Evolutionary conservation across 1,139 yeast species (phyloP).

Genomic region (Saccharomycopsis hybrid): DNA sequence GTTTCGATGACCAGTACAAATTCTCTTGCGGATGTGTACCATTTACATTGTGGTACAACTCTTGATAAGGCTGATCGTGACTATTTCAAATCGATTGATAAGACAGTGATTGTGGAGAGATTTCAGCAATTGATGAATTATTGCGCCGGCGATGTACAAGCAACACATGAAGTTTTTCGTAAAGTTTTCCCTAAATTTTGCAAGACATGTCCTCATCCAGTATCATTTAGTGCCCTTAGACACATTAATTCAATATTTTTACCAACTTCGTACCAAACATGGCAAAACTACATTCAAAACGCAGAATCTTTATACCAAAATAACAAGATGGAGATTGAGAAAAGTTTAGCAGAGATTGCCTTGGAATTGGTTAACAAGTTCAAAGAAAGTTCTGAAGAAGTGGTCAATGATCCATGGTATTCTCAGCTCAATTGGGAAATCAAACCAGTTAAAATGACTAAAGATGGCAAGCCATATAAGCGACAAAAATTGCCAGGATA

Average conservation of each 20-base stretch:
- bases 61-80: conserved; percentile 66
- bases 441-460: conserved; percentile 53
- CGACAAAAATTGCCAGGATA: conserved; percentile 81
- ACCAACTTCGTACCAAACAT: conserved; percentile 62
- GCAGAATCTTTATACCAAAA: conserved; percentile 66
- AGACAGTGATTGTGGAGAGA: conserved; percentile 47
- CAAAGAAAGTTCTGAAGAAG: conserved; percentile 30
- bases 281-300: conserved; percentile 65
- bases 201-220: conserved; percentile 82
- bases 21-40: conserved; percentile 75
- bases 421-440: conserved; percentile 84
- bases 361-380: conserved; percentile 45
- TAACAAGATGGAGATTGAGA: conserved; percentile 50
- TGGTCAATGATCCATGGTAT: conserved; percentile 73
- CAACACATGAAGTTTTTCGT: conserved; percentile 65
- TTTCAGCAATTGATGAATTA: conserved; percentile 62
- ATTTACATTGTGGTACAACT: conserved; percentile 67
- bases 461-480: conserved; percentile 70
- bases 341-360: conserved; percentile 55
- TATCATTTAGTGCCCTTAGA: conserved; percentile 81
- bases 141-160: conserved; percentile 80
- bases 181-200: conserved; percentile 66
- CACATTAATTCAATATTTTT: conserved; percentile 71
- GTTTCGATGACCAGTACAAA: conserved; percentile 68
- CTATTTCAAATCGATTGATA: conserved; percentile 49